Evolutionary conservation across 768 basidiomycete genomes (phyloP).

Genomic region (Boletus pseudopeckii): DNA sequence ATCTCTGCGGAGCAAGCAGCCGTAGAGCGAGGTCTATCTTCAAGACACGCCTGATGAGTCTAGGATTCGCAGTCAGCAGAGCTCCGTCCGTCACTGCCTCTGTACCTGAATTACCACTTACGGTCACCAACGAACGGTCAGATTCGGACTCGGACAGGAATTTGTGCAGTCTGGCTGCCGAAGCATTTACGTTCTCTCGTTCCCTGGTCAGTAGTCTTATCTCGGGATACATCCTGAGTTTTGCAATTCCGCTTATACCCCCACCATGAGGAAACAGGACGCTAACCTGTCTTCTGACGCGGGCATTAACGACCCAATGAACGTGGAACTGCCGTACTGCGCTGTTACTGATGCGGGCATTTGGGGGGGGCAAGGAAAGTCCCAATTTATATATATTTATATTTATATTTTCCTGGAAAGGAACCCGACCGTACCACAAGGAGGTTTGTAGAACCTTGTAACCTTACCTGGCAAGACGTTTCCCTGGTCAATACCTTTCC

Average conservation of each 20-base stretch:
- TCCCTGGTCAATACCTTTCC: neutral
- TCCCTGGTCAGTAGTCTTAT: neutral
- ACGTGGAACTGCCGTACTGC: constrained; percentile 1
- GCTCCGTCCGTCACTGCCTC: neutral
- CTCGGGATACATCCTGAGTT: neutral
- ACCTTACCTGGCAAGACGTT: neutral
- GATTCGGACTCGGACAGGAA: neutral
- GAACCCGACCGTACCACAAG: neutral
- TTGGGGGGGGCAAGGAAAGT: neutral
- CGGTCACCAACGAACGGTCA: neutral
- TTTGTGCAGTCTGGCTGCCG: neutral
- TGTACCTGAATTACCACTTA: neutral
- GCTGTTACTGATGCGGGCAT: neutral
- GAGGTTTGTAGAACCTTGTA: neutral
- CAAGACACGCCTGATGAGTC: no score
- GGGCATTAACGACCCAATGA: constrained; percentile 1
- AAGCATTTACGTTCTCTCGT: constrained; percentile 1
- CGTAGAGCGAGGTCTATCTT: neutral
- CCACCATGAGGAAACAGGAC: constrained; percentile 3
- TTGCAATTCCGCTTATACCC: constrained; percentile 1
- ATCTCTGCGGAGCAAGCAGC: neutral
- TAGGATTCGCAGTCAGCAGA: no score
- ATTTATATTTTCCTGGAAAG: neutral
- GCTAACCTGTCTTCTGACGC: neutral
- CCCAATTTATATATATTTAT: neutral